Evolutionary conservation across 2,329 filamentous ascomycete genomes (phyloP), one percentile per base, ranked within the genome.

Genomic region (Diaporthe eres): DNA sequence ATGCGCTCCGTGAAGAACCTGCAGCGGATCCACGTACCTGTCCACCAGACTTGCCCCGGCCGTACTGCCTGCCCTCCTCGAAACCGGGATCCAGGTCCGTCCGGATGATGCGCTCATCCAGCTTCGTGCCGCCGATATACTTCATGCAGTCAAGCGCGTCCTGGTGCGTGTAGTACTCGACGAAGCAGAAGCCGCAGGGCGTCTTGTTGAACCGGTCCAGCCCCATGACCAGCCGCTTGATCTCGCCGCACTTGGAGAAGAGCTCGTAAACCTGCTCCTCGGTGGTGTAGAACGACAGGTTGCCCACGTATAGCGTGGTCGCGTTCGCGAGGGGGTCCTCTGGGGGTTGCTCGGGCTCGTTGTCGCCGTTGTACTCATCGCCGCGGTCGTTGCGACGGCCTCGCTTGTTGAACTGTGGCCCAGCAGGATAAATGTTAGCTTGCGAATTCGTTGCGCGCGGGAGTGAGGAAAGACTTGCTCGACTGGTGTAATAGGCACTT

Each of bases 181-280:
- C 97, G 83, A 99, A 99, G 89, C 97, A 99, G 89, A 99, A 99
- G 55, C 97, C 97, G 85, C 97, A 99, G 1, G 97, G 97, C 0
- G 97, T 99, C 88, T 99, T 99, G 85, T 94, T 94, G 88, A 97
- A 98, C 75, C 97, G 94, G 84, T 99, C 97, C 71, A 99, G 92
- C 68, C 97, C 97, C 97, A 99, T 99, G 79, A 99, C 92, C 65
- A 99, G 91, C 39, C 97, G 94, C 87, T 99, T 99, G 86, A 99
- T 98, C 87, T 98, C 97, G 81, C 97, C 97, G 85, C 95, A 96
- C 89, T 98, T 98, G 76, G 94, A 92, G 85, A 98, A 98, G 65
- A 98, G 92, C 85, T 98, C 96, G 85, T 98, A 96, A 76, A 99
- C 98, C 84, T 99, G 97, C 86, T 99, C 97, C 84, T 99, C 97